A percentile compares a stretch with the other conserved stretches of the same genome.
Conservation (phyloP, 2,329 filamentous ascomycete species). For the Lachnellula subtilissima region DNA sequence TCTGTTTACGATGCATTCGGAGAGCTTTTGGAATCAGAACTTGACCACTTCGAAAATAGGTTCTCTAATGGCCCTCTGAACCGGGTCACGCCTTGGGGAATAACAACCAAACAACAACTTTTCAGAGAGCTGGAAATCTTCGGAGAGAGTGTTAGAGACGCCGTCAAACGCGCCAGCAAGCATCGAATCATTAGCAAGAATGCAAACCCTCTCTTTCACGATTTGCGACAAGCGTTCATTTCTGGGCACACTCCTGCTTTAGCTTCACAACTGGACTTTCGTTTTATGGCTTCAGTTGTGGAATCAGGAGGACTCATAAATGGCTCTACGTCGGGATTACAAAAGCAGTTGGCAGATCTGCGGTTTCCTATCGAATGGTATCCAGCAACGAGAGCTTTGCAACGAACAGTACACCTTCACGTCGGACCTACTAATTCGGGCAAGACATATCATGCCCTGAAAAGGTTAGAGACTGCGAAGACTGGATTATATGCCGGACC, state of each 20-base stretch:
- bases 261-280: conserved; percentile 55
- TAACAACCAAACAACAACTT: conserved; percentile 12
- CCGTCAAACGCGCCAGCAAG: conserved; percentile 12
- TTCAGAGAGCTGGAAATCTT: conserved; percentile 13
- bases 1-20: conserved; percentile 4
- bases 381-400: conserved; percentile 72
- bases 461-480: conserved; percentile 71
- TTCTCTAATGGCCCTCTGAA: neutral
- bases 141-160: conserved; percentile 4
- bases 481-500: conserved; percentile 88
- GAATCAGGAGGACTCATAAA: conserved; percentile 49
- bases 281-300: conserved; percentile 60
- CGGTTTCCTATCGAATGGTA: conserved; percentile 93
- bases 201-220: conserved; percentile 23
- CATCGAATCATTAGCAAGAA: conserved; percentile 7
- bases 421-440: conserved; percentile 97
- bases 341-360: conserved; percentile 69
- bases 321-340: conserved; percentile 36
- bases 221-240: conserved; percentile 55
- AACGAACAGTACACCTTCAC: conserved; percentile 83
- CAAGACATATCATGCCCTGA: conserved; percentile 92
- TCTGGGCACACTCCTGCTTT: conserved; percentile 47
- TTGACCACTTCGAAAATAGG: neutral
- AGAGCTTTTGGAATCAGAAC: neutral
- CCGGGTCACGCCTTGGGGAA: conserved; percentile 10